Evolutionary conservation across 2,329 filamentous ascomycete species (phyloP).

Genomic region (Colletotrichum sp.): DNA sequence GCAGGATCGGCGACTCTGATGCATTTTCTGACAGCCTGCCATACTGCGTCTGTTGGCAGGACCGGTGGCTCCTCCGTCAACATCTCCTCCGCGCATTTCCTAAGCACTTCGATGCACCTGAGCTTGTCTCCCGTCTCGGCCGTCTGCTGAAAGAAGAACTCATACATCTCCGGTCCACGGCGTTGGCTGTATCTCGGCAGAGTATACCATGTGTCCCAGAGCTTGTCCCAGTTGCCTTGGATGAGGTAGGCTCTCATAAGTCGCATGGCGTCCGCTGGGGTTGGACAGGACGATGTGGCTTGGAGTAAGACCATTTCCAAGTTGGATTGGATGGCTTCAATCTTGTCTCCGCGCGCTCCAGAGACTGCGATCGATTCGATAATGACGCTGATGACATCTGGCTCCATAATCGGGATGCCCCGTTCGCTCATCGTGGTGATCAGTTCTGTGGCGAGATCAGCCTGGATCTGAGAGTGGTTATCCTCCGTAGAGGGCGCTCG

Average conservation of each 20-base stretch:
- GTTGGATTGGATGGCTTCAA: constrained; percentile 45
- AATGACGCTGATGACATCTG: constrained; percentile 54
- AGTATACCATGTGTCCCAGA: constrained; percentile 67
- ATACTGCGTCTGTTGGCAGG: constrained; percentile 46
- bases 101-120: constrained; percentile 52
- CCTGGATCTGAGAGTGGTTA: constrained; percentile 31
- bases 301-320: constrained; percentile 51
- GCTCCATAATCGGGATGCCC: constrained; percentile 44
- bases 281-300: constrained; percentile 40
- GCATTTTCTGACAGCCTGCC: constrained; percentile 56
- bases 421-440: constrained; percentile 51
- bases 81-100: constrained; percentile 66
- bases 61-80: constrained; percentile 57
- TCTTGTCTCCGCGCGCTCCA: constrained; percentile 32
- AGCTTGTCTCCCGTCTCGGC: constrained; percentile 46
- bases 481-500: constrained; percentile 22
- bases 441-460: constrained; percentile 47
- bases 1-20: constrained; percentile 59
- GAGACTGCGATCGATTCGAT: constrained; percentile 44
- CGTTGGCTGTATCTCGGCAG: constrained; percentile 53
- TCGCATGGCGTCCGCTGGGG: constrained; percentile 39
- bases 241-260: constrained; percentile 53
- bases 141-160: constrained; percentile 55
- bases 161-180: constrained; percentile 61
- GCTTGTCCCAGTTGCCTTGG: constrained; percentile 56